These are phyloP conservation scores for Rheum nobile DNA, from an alignment of 148 eudicot species.

Conservation along the genomic window DNA sequence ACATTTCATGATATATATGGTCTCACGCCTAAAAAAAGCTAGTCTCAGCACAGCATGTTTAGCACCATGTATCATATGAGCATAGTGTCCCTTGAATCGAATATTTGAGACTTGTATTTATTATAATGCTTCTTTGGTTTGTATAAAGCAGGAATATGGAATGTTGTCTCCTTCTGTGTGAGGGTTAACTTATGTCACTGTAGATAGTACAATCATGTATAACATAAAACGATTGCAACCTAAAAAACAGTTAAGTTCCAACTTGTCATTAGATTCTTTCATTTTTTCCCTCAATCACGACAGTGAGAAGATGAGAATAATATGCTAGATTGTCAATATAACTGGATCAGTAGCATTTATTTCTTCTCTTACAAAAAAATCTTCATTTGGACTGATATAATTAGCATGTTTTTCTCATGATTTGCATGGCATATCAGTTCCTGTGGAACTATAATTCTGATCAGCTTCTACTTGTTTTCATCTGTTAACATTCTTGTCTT, in stretches of 20 bases:
- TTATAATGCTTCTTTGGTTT: neutral
- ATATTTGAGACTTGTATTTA: neutral
- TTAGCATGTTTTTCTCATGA: neutral
- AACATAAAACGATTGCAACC: neutral
- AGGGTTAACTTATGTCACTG: neutral
- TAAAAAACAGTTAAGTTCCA: neutral
- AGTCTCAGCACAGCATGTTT: neutral
- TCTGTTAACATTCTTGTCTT: neutral
- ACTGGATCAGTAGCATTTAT: constrained; percentile 1
- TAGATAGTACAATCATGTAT: neutral
- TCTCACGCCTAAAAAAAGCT: neutral
- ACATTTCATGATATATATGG: neutral
- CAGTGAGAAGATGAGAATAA: neutral
- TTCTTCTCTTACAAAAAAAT: no score
- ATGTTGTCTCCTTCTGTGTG: neutral
- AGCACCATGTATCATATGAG: neutral
- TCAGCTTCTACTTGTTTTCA: neutral
- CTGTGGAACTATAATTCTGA: neutral
- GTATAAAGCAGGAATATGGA: neutral
- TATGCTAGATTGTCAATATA: neutral
- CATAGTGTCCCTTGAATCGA: neutral
- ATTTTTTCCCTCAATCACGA: neutral
- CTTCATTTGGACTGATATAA: neutral
- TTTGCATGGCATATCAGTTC: neutral
- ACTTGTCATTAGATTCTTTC: neutral